Evolutionary conservation across 176 grass and related monocot species (phyloP), one percentile per base, ranked within the genome.

Genomic region (Oryza rufipogon): DNA sequence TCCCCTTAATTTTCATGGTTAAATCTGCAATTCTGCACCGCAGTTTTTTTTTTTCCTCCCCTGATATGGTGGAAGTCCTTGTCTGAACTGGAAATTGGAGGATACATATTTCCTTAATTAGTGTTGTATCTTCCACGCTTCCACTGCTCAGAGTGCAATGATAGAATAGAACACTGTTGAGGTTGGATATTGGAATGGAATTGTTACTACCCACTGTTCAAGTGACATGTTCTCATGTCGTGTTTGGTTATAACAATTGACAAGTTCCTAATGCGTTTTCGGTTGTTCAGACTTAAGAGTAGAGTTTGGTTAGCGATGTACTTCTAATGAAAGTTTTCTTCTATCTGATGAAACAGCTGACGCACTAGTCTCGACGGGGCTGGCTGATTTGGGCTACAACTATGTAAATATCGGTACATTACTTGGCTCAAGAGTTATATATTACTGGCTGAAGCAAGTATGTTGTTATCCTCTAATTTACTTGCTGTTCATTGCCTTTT

Each of bases 401-500:
- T 87, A 92, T 22, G 66, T 95, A 16, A 98, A 98, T 75, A 98
- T 98, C 66, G 96, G 96, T 98, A 86, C 20, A 25, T 5, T 22
- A 75, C 20, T 85, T 58, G n/a, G 6, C 64, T 69, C 39, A 6
- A 13, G 6, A 47, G 16, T 23, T 19, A 54, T 30, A 3, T 47
- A 34, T 22, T 86, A 20, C 30, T 77, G 7, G 10, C n/a, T 22
- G 39, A 19, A n/a, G 42, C 0, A 61, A 76, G 26, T 42, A 15
- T 49, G 71, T 22, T 46, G 1, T 16, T 26, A 68, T 33, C 30
- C 22, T 74, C 17, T 81, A 19, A 15, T 30, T 3, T 73, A 42
- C 7, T 45, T 68, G 10, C 48, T 58, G 48, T 73, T 90, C 63
- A 19, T 56, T 74, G 7, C 68, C 78, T 80, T 45, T 68, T 75